Evolutionary conservation across 495 filamentous ascomycete genomes (phyloP), one percentile per base, ranked within the genome.

Genomic region (Parmelia sp.): DNA sequence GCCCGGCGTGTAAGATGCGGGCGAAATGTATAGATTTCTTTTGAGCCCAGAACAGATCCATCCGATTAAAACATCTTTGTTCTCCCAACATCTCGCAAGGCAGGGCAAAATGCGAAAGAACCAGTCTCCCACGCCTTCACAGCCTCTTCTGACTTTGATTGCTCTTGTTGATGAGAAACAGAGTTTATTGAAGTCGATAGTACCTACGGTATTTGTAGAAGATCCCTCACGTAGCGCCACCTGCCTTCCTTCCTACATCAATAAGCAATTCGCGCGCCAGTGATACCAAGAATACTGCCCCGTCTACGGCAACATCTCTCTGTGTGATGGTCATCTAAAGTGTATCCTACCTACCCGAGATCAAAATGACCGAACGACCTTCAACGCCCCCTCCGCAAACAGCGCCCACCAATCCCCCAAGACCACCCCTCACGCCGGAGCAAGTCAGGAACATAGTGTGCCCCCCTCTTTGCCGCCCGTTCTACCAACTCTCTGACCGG

Each of bases 341-440:
- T 0, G 5, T 25, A 7, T 17, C 29, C 3, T 31, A 39, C 12
- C 7, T 15, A 27, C 1, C 23, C 0, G 1, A 14, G 9, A 3
- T 12, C 56, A 39, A 21, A 39, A 53, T 63, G 65, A 31, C 39
- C 25, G 76, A 82, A 45, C 76, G 83, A 42, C 82, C 85, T 36
- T 78, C 80, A 57, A 92, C 89, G 33, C 89, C 90, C 61, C 83
- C 87, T 40, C 72, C 69, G 15, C 74, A 75, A 64, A 21, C 75
- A 35, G 70, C 74, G 56, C 71, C 73, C 42, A 65, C 69, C 39
- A 69, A 73, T 12, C 67, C 77, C 39, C 73, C 77, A 6, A 74
- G 75, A 61, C 77, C 80, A 15, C 84, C 87, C 44, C 78, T 87
- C 33, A 95, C 90, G 0, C 90, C 90, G 19, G 89, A 92, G 66